Evolutionary conservation across 495 filamentous ascomycete genomes (phyloP).

Genomic region (Aspergillus bertholletiae): DNA sequence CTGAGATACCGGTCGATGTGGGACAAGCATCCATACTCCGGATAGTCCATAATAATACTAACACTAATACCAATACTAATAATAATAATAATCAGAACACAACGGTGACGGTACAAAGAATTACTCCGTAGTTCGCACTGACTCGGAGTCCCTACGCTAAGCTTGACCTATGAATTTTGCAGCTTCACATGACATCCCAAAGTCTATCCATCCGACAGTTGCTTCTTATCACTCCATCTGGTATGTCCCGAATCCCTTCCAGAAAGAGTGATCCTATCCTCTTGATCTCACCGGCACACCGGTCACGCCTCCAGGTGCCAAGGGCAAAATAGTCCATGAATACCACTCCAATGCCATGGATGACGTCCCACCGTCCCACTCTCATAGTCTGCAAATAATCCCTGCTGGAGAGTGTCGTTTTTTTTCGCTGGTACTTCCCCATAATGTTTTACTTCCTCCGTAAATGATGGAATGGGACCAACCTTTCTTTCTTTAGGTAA

Average conservation of each 20-base stretch:
- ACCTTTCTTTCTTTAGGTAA: background rate
- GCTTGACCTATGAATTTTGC: too few relatives aligned
- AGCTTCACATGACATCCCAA: background rate
- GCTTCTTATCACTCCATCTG: background rate
- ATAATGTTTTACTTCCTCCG: background rate
- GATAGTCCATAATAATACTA: too few relatives aligned
- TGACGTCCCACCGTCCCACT: background rate
- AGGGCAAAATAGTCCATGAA: background rate
- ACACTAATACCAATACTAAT: too few relatives aligned
- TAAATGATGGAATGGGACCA: background rate
- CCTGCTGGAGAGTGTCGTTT: too few relatives aligned
- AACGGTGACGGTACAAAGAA: too few relatives aligned
- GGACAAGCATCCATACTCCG: too few relatives aligned
- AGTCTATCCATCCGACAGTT: background rate
- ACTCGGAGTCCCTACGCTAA: too few relatives aligned
- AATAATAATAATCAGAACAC: too few relatives aligned
- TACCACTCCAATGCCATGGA: background rate
- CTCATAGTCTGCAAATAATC: too few relatives aligned
- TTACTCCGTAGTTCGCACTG: too few relatives aligned
- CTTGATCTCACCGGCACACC: constrained; percentile 21
- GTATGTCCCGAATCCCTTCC: background rate
- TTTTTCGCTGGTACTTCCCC: constrained; percentile 1
- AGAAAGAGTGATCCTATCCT: background rate
- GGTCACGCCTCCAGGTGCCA: constrained; percentile 5
- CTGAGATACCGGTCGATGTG: too few relatives aligned